Evolutionary conservation across 176 grass and related monocot species (phyloP).

Genomic region (Zoysia pacifica): DNA sequence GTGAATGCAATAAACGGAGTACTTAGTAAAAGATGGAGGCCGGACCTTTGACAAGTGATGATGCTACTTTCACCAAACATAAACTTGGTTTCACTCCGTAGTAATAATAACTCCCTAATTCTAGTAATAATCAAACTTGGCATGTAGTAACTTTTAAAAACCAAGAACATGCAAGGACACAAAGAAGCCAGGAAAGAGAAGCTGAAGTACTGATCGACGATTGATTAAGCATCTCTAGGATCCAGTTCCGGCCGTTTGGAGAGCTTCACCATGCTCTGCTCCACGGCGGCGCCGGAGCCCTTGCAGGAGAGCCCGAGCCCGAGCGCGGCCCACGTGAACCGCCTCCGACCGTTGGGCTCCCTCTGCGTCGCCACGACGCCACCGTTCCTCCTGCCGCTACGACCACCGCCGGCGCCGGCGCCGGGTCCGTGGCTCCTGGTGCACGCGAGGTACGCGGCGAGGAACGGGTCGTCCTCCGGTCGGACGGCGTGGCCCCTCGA

Average conservation of each 20-base stretch:
- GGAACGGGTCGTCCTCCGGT: slow-evolving; percentile 81
- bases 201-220: neutral
- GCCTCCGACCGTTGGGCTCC: neutral
- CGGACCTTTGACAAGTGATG: no score
- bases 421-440: slow-evolving; percentile 47
- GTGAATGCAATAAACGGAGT: no score
- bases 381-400: neutral
- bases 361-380: neutral
- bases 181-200: neutral
- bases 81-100: no score
- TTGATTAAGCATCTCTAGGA: slow-evolving; percentile 26
- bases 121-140: no score
- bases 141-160: neutral
- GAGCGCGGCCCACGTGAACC: slow-evolving; percentile 32
- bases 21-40: no score
- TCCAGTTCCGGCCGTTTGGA: slow-evolving; percentile 39
- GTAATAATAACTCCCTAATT: no score
- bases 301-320: slow-evolving; percentile 51
- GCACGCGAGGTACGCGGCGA: slow-evolving; percentile 82
- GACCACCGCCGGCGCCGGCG: neutral
- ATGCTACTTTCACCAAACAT: no score
- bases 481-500: slow-evolving; percentile 17
- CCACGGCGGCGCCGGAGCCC: slow-evolving; percentile 32
- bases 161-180: neutral
- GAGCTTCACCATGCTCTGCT: slow-evolving; percentile 57